A percentile compares a stretch with the other conserved stretches of the same genome.
phyloP scores from a whole-genome alignment of 2,329 filamentous ascomycete species.

The Dothidotthia symphoricarpi region DNA sequence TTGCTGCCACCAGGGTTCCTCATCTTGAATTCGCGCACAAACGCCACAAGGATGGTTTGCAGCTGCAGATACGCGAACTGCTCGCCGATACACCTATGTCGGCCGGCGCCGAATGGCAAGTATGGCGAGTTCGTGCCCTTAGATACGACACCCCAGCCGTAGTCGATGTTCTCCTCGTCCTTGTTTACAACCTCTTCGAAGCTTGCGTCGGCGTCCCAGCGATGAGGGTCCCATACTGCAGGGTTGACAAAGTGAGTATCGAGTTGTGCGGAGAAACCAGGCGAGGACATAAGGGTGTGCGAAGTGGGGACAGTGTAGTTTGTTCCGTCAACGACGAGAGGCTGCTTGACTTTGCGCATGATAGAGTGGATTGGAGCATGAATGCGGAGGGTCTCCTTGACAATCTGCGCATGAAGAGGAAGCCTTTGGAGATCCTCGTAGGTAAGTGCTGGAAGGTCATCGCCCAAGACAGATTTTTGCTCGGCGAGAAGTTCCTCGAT shows the following conservation, averaged over 20 bases:
- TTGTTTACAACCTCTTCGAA: conserved; percentile 56
- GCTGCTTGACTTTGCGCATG: conserved; percentile 85
- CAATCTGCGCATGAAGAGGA: conserved; percentile 75
- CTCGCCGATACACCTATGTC: conserved; percentile 94
- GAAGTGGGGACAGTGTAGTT: conserved; percentile 77
- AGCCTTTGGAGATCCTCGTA: conserved; percentile 78
- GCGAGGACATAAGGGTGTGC: conserved; percentile 80
- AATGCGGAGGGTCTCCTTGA: conserved; percentile 89
- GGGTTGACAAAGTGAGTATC: conserved; percentile 78
- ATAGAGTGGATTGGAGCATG: conserved; percentile 95
- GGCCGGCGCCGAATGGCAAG: conserved; percentile 87
- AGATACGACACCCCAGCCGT: conserved; percentile 88
- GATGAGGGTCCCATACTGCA: conserved; percentile 81
- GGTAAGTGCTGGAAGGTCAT: conserved; percentile 69
- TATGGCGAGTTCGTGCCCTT: conserved; percentile 90
- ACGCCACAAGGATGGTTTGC: conserved; percentile 74
- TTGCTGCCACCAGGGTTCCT: conserved; percentile 69
- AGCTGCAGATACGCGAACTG: conserved; percentile 94
- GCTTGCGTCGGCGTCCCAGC: conserved; percentile 68
- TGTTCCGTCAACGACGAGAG: conserved; percentile 79
- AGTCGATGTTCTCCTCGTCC: conserved; percentile 75
- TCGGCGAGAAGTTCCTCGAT: conserved; percentile 80
- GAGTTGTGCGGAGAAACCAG: conserved; percentile 74
- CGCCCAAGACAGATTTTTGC: conserved; percentile 70
- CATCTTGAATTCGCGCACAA: conserved; percentile 79